Percentiles rank a stretch among this genome's conserved stretches.
phyloP scores from a whole-genome alignment of 345 rosid species.

The Acer campestre region DNA sequence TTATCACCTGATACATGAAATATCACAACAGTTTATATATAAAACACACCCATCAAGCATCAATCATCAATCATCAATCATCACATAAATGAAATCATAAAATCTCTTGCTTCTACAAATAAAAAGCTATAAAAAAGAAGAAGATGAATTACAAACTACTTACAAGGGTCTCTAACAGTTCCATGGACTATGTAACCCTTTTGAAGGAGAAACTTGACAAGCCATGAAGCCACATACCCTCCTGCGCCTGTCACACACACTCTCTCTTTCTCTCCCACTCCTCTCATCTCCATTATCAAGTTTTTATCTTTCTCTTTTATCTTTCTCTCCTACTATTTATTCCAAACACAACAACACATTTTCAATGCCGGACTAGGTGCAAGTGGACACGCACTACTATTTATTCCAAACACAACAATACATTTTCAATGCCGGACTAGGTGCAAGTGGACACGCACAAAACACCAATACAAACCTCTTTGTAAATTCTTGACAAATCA shows the following conservation, averaged over 20 bases:
- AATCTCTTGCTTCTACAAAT: no score
- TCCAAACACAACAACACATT: background rate
- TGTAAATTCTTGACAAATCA: no score
- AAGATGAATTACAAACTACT: background rate
- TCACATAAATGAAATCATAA: background rate
- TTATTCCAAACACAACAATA: no score
- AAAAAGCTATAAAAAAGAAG: no score
- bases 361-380: background rate
- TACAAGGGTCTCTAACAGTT: slow-evolving; percentile 60
- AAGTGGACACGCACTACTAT: background rate
- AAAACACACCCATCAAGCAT: no score
- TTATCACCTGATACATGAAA: slow-evolving; percentile 36
- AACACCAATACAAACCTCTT: background rate
- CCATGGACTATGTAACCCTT: slow-evolving; percentile 55
- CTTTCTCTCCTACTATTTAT: background rate
- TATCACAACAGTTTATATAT: background rate
- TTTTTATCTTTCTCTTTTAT: background rate
- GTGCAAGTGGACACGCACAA: background rate
- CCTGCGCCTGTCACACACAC: slow-evolving; percentile 73
- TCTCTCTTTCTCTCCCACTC: slow-evolving; percentile 27
- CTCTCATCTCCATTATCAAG: background rate
- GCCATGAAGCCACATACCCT: slow-evolving; percentile 53
- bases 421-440: background rate
- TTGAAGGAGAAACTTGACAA: slow-evolving; percentile 58
- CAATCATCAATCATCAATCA: background rate